Conservation (phyloP, 345 rosid genomes). For the rapeseed (Brassica napus) region Da-Ae NC_063447.1:48118501-48119000, state of each 20-base stretch:
- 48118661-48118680: background rate
- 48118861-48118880: background rate
- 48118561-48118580: background rate
- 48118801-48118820: slow-evolving; percentile 6
- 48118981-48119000: slow-evolving; percentile 65
- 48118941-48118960: slow-evolving; percentile 16
- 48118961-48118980: slow-evolving; percentile 38
- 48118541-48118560: background rate
- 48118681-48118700: background rate
- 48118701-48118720: background rate
- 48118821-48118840: background rate
- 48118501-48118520: background rate
- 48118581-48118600: background rate
- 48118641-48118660: background rate
- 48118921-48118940: background rate
- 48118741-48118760: background rate
- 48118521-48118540: background rate
- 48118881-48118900: slow-evolving; percentile 1
- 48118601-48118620: background rate
- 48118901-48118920: slow-evolving; percentile 2
- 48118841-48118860: background rate
- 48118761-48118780: background rate
- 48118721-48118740: slow-evolving; percentile 4
- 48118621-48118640: background rate
- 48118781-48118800: background rate